These are phyloP conservation scores for Fusarium haematococcum DNA, from an alignment of 2,329 filamentous ascomycete species.

Conservation along the genomic window DNA sequence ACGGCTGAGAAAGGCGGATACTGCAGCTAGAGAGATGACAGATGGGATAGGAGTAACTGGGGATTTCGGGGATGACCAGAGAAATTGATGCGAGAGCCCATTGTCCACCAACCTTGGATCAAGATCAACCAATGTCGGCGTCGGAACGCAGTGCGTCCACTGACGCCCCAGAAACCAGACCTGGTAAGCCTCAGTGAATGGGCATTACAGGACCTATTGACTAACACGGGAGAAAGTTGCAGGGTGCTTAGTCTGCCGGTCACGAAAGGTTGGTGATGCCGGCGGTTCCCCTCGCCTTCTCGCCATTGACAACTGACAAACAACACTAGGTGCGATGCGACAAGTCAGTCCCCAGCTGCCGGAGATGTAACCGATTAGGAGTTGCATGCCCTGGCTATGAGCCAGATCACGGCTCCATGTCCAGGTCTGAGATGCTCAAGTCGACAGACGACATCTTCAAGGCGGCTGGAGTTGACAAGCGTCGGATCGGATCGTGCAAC, in stretches of 20 bases:
- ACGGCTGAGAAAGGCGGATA: not conserved
- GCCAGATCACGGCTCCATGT: constrained; percentile 23
- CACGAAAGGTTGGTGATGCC: not conserved
- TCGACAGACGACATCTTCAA: constrained; percentile 44
- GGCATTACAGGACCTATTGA: not conserved
- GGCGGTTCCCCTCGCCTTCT: not conserved
- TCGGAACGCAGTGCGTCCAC: not conserved
- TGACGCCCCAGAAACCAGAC: not conserved
- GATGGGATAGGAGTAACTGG: not conserved
- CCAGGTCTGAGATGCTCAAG: constrained; percentile 38
- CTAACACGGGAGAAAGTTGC: not conserved
- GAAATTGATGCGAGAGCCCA: not conserved
- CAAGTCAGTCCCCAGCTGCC: constrained; percentile 24
- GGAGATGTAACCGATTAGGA: constrained; percentile 31
- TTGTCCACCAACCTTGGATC: not conserved
- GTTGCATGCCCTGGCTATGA: constrained; percentile 43
- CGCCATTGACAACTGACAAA: not conserved
- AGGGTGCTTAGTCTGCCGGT: not conserved
- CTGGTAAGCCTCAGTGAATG: not conserved
- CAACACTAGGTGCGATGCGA: constrained; percentile 1
- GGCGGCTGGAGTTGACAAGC: constrained; percentile 44
- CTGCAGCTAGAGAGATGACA: not conserved
- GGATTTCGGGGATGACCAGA: not conserved
- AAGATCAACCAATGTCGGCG: not conserved
- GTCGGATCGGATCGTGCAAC: constrained; percentile 44